Evolutionary conservation across 192 early-diverging fungal species (phyloP).

Genomic region (Coemansia sp.): DNA sequence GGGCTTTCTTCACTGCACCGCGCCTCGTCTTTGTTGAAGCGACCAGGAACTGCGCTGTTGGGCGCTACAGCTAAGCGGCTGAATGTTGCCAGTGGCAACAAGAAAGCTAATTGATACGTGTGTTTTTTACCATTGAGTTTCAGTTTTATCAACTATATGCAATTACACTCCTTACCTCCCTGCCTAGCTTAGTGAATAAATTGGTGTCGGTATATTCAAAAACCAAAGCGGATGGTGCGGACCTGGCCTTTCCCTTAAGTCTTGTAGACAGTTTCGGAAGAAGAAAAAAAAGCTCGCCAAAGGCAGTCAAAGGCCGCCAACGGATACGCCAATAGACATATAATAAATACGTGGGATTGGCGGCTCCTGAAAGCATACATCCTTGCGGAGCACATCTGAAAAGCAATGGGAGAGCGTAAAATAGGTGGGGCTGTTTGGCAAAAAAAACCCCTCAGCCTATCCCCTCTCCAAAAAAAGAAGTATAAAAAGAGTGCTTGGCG

Average conservation of each 20-base stretch:
- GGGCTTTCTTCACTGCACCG: background rate
- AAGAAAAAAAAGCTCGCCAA: background rate
- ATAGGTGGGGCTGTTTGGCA: background rate
- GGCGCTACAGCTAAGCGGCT: background rate
- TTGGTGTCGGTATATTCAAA: too few relatives aligned
- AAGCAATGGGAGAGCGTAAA: background rate
- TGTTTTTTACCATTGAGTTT: background rate
- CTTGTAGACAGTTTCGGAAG: too few relatives aligned
- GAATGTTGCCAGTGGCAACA: background rate
- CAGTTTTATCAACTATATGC: background rate
- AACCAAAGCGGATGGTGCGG: too few relatives aligned
- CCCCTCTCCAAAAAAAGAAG: background rate
- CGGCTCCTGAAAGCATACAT: too few relatives aligned
- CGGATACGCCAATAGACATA: too few relatives aligned
- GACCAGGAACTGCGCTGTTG: conserved; percentile 18
- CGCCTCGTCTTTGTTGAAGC: conserved; percentile 19
- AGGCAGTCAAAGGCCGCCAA: too few relatives aligned
- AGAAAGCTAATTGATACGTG: background rate
- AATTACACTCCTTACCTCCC: too few relatives aligned
- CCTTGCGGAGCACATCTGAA: background rate
- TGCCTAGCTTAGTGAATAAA: too few relatives aligned
- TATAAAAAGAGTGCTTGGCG: background rate
- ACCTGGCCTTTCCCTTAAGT: too few relatives aligned
- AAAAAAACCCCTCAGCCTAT: background rate
- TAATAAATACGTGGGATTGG: too few relatives aligned